phyloP scores from a whole-genome alignment of 192 early-diverging fungal species.

The Gigaspora rosea region DNA sequence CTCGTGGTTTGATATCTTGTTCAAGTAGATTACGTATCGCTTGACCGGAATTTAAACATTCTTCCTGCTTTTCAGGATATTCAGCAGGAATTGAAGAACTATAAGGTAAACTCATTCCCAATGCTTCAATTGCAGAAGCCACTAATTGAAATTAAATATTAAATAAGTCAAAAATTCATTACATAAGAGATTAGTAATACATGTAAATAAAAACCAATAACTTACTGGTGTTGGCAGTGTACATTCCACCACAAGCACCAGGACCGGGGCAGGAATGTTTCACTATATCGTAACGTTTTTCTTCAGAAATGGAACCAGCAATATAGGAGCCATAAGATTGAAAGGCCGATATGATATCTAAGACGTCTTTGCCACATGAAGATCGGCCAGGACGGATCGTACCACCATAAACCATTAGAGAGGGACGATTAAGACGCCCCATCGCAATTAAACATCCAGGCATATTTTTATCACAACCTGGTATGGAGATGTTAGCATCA shows the following conservation, averaged over 20 bases:
- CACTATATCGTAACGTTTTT: constrained; percentile 75
- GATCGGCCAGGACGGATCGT: constrained; percentile 83
- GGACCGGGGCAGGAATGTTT: constrained; percentile 81
- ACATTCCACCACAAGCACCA: constrained; percentile 99
- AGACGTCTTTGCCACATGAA: constrained; percentile 61
- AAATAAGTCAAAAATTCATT: not conserved
- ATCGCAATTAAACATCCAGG: constrained; percentile 97
- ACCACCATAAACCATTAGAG: constrained; percentile 97
- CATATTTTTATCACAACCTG: constrained; percentile 98
- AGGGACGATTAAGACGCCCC: constrained; percentile 93
- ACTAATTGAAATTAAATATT: constrained; percentile 48
- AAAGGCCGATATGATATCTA: constrained; percentile 98
- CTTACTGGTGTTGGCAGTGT: constrained; percentile 94
- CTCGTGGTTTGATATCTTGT: constrained; percentile 88
- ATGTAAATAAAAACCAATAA: not conserved
- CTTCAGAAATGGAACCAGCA: constrained; percentile 87
- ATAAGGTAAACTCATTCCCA: constrained; percentile 98
- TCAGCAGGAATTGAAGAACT: constrained; percentile 92
- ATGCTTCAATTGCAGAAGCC: constrained; percentile 94
- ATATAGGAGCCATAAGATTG: constrained; percentile 94
- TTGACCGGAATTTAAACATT: constrained; percentile 82
- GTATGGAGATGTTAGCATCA: constrained; percentile 97
- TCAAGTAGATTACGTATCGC: constrained; percentile 91
- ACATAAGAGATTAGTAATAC: not conserved
- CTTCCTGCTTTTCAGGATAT: constrained; percentile 83